phyloP scores from a whole-genome alignment of 1,139 yeast genomes.

The Blastobotrys proliferans region DNA sequence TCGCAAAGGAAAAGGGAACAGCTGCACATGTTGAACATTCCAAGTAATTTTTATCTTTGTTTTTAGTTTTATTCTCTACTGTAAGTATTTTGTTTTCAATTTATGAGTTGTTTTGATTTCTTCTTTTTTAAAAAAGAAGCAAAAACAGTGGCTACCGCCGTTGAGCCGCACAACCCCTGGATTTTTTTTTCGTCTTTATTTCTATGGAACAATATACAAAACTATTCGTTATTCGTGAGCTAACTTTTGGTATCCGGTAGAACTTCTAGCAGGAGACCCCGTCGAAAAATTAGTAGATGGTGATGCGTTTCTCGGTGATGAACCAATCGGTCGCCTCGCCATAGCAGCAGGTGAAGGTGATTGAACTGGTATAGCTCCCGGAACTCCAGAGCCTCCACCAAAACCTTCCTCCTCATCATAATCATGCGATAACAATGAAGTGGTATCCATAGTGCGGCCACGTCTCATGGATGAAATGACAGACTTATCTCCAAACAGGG shows the following conservation, averaged over 20 bases:
- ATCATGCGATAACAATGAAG: slow-evolving; percentile 6
- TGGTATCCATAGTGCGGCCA: slow-evolving; percentile 3
- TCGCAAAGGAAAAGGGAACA: neutral
- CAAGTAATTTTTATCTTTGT: neutral
- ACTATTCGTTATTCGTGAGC: no score
- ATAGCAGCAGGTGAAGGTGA: slow-evolving; percentile 5
- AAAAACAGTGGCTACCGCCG: no score
- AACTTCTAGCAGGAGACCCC: neutral
- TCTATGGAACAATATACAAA: no score
- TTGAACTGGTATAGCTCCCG: slow-evolving; percentile 2
- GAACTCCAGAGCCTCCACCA: neutral
- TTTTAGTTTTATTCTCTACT: neutral
- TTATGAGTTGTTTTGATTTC: neutral
- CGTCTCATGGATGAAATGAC: slow-evolving; percentile 22
- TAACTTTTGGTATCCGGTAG: no score
- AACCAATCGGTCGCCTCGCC: neutral
- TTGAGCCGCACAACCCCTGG: no score
- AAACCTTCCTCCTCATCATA: slow-evolving; percentile 7
- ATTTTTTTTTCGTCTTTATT: no score
- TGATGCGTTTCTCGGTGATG: neutral
- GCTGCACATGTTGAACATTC: no score
- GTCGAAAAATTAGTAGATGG: neutral
- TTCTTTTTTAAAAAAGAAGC: neutral
- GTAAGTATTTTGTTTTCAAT: neutral
- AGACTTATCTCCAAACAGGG: slow-evolving; percentile 65